Conservation (phyloP, 257 asterid species). For the Plectranthus barbatus region DNA sequence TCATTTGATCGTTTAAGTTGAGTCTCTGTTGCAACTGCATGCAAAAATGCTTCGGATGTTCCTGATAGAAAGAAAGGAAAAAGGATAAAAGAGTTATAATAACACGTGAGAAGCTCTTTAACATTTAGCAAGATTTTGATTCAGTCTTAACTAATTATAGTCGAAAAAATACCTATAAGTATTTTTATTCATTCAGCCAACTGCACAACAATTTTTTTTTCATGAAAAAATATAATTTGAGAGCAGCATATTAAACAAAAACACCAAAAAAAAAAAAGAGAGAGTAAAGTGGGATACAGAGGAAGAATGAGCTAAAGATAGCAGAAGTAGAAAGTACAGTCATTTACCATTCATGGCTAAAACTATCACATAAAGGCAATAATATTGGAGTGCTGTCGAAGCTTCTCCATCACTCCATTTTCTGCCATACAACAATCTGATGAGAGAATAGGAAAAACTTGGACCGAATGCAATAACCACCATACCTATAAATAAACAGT, state of each 20-base stretch:
- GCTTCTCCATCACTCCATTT: conserved; percentile 99
- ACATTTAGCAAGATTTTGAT: neutral
- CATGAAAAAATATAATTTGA: neutral
- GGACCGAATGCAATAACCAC: conserved; percentile 89
- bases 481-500: conserved; percentile 42
- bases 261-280: conserved; percentile 21
- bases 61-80: conserved; percentile 48
- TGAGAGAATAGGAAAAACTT: conserved; percentile 88
- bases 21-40: conserved; percentile 83
- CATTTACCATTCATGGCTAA: conserved; percentile 89
- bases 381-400: conserved; percentile 69
- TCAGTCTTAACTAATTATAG: neutral
- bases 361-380: conserved; percentile 71
- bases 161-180: neutral
- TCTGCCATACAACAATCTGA: conserved; percentile 76
- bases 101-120: conserved; percentile 3
- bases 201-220: conserved; percentile 5
- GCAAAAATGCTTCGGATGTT: conserved; percentile 95
- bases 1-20: conserved; percentile 74
- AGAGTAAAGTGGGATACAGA: neutral
- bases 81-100: conserved; percentile 9
- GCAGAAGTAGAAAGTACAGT: neutral
- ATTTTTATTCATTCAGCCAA: neutral
- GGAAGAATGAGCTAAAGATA: conserved; percentile 35
- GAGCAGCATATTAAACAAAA: neutral